Evolutionary conservation across 257 asterid genomes (phyloP), one percentile per base, ranked within the genome.

Genomic region (Solanum arcanum): DNA sequence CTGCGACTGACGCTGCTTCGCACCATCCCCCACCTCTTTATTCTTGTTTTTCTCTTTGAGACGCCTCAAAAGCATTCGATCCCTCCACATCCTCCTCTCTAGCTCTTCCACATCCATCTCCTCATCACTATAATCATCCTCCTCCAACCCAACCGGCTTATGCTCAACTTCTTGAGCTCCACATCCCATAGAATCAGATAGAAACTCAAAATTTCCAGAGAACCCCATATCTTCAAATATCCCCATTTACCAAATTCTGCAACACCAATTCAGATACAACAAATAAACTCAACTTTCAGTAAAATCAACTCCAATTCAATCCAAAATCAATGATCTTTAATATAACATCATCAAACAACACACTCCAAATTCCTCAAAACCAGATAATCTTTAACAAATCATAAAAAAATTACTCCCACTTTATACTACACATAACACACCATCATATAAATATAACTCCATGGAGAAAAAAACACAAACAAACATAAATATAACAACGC

Each of bases 21-120:
- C 77, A 8, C 82, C 70, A 35, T 89, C 94, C 14, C 12, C 41
- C 84, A 49, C 91, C 83, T 87, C 92, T 81, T 90, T 90, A 31
- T 66, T 77, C 90, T 91, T 92, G 87, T 88, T 90, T 86, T 91
- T 90, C 88, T 91, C 96, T 89, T 91, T 93, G 12, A 93, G 91
- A 18, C 92, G 90, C 88, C 77, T 92, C 87, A 89, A 72, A 25
- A 83, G 93, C 92, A 92, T 76, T 35, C 93, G 87, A 86, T 92
- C 93, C 68, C 87, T 88, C 96, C 95, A 92, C 92, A 92, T 91
- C 76, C 94, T 91, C 85, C 87, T 92, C 66, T 94, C 94, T 8
- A 94, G 89, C 87, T 91, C 93, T 44, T 91, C 94, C 2, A 91
- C 91, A 64, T 90, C 94, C 90, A 92, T 86, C 84, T 94, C 96